Percentiles rank a stretch among this genome's conserved stretches.
These are phyloP conservation scores for Pseudoturritis turrita DNA, from an alignment of 345 rosid species.

Conservation along the genomic window DNA sequence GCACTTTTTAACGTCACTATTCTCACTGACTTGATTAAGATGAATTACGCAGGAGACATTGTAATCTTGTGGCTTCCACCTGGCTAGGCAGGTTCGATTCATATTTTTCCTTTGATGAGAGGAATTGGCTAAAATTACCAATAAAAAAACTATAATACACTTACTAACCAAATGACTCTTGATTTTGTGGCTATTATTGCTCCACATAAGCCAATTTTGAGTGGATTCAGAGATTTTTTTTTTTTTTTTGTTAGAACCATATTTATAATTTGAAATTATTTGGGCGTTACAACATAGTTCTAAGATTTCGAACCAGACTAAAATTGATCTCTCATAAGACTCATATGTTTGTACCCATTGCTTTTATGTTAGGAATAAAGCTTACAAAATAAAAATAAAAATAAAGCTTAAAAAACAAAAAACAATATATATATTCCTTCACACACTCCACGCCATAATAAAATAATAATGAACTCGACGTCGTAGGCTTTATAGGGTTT, in stretches of 20 bases:
- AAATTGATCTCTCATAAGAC: not conserved
- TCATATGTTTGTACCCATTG: not conserved
- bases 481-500: slow-evolving; percentile 29
- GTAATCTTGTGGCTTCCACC: slow-evolving; percentile 6
- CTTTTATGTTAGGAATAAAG: slow-evolving; percentile 17
- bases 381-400: too few species aligned
- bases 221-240: too few species aligned
- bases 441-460: slow-evolving; percentile 3
- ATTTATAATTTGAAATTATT: too few species aligned
- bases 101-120: not conserved
- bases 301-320: not conserved
- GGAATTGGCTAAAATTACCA: too few species aligned
- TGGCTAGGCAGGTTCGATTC: slow-evolving; percentile 5
- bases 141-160: too few species aligned
- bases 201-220: too few species aligned
- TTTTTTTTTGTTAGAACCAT: too few species aligned
- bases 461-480: not conserved
- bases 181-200: too few species aligned
- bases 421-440: slow-evolving; percentile 4
- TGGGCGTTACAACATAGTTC: too few species aligned
- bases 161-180: too few species aligned
- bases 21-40: slow-evolving; percentile 5
- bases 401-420: not conserved
- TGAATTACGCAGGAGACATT: not conserved
- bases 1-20: slow-evolving; percentile 18